These are phyloP conservation scores for Pestalotiopsis sp. DNA, from an alignment of 2,329 filamentous ascomycete genomes.

Conservation along the genomic window DNA sequence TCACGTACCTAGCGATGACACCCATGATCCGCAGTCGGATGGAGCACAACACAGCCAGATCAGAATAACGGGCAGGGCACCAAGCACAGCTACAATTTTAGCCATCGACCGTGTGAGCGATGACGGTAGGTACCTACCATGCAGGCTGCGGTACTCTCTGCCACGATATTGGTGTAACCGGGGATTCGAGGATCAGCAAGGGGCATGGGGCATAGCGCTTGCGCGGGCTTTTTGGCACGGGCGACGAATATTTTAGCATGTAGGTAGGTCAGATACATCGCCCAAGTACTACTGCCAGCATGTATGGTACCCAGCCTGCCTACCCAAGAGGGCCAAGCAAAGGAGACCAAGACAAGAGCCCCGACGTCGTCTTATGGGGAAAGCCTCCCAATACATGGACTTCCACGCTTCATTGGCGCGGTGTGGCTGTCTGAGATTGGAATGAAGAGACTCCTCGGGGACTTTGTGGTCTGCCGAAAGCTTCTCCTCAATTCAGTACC, in stretches of 20 bases:
- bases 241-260: background rate
- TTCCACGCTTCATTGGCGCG: constrained; percentile 5
- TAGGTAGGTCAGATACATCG: too few relatives aligned
- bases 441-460: background rate
- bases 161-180: background rate
- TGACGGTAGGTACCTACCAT: background rate
- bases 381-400: constrained; percentile 9
- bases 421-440: constrained; percentile 4
- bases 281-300: background rate
- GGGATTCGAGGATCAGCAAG: constrained; percentile 4
- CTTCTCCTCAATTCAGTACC: background rate
- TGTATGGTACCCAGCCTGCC: background rate
- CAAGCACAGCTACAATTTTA: background rate
- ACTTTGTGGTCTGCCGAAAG: background rate
- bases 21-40: background rate
- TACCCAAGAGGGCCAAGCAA: background rate
- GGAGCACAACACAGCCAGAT: background rate
- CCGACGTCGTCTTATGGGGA: constrained; percentile 8
- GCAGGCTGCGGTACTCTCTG: background rate
- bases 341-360: background rate
- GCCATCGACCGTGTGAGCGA: background rate
- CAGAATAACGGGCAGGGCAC: background rate
- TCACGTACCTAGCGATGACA: background rate
- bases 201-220: background rate
- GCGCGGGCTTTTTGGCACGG: background rate